Conservation (phyloP, 2,329 filamentous ascomycete genomes). For the Trichoderma lentiforme region DNA sequence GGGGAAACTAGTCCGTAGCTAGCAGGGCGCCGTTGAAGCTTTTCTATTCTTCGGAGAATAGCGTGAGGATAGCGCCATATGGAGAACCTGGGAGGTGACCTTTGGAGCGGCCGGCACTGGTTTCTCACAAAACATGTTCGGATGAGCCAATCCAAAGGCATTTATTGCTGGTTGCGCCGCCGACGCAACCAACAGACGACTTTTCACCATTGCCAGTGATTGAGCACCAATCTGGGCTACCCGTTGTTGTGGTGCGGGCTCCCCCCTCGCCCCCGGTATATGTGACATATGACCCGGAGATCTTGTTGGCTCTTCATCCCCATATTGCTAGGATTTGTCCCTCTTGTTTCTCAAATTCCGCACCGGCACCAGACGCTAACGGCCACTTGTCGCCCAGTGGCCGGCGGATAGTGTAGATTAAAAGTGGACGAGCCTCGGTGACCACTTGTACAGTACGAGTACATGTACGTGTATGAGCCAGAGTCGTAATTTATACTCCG, state of each 20-base stretch:
- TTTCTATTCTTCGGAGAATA: constrained; percentile 11
- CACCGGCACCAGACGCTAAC: constrained; percentile 1
- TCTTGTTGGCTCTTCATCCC: constrained; percentile 14
- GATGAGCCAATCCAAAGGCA: background rate
- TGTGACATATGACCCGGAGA: constrained; percentile 16
- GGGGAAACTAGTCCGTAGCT: background rate
- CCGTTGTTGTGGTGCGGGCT: background rate
- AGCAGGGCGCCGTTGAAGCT: constrained; percentile 8
- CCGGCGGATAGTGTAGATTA: constrained; percentile 2
- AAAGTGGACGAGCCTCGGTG: background rate
- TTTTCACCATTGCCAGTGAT: background rate
- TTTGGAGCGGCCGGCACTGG: constrained; percentile 7
- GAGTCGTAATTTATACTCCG: background rate
- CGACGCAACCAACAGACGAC: background rate
- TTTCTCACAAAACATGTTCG: background rate
- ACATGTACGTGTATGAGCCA: background rate
- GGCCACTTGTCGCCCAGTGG: background rate
- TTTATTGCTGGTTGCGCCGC: background rate
- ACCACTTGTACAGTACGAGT: background rate
- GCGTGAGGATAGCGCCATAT: constrained; percentile 9
- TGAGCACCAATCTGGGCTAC: background rate
- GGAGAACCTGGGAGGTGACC: background rate
- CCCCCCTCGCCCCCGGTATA: background rate
- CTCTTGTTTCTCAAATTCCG: background rate
- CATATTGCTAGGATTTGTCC: background rate